Base-by-base conservation (phyloP, 176 grass and related monocot genomes). In the Hsuehochloa calcarea region DNA sequence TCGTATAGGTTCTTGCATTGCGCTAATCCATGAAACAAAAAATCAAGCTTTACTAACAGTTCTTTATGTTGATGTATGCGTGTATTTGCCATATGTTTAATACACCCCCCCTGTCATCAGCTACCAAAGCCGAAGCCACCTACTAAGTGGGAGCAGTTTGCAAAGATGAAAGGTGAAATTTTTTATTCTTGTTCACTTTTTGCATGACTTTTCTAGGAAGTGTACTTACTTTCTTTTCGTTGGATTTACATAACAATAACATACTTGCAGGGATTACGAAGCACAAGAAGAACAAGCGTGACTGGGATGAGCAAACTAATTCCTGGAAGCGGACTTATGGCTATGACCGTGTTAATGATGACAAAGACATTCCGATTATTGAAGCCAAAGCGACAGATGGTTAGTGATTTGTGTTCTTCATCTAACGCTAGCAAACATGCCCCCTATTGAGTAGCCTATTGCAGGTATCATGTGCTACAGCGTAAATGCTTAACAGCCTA, bases 271-370 rank as follows among this genome's bases (percentile, higher is more conserved):
- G 93, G 17, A 99, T 99, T 82, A 87, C 85, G 12, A 87, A 92
- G 0, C 87, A 27, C 44, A 96, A 94, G 81, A 99, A 96, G 86
- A 92, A 94, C 59, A 99, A 99, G 78, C 93, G 92, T 63, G 75
- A 77, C 52, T 99, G 91, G 88, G 93, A 99, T 10, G 97, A 96
- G 76, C 91, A 94, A 80, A 94, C 93, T 17, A 66, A 86, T 82
- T 65, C 93, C 10, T 99, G 93, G 97, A 99, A 96, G 78, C 80
- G 92, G 43, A 95, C 72, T 16, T 84, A 96, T 76, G 93, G 97
- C 41, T 99, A 96, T 72, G 93, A 99, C 41, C 93, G 97, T 77
- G 92, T 85, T n/a, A 99, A 96, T 86, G 97, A 99, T 84, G 93
- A 92, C 52, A 99, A 73, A 70, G 97, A 94, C 61, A 86, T 96